Evolutionary conservation across 176 grass and related monocot genomes (phyloP), one percentile per base, ranked within the genome.

Genomic region (Pontederia crassipes): DNA sequence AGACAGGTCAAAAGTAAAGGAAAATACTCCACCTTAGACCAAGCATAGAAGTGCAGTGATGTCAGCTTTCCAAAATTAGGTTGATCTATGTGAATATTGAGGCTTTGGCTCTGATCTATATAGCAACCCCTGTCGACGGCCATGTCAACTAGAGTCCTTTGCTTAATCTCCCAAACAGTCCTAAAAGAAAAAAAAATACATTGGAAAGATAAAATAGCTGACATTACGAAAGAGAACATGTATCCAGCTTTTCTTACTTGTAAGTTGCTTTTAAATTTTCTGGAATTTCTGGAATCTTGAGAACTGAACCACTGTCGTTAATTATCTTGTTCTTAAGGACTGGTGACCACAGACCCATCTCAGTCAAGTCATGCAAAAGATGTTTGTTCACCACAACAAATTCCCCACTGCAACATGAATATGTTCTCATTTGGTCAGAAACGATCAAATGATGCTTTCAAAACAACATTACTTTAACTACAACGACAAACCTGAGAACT

Each of bases 331-430:
- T 98, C 68, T 98, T 98, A 20, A 98, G 61, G 28, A 79, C 55
- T 15, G 79, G 85, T 40, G 79, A 83, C 94, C 94, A 98, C 53
- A 98, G 2, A 45, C 85, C 88, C 94, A 98, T 93, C 78, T 98
- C 94, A 46, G 81, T 92, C 62, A 98, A 80, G 46, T 98, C 94
- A 76, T 98, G 94, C 50, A 98, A 85, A 60, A 98, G 87, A 76
- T 98, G 94, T 49, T 98, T 98, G 79, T 98, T 98, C 56, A 98
- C 94, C 40, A 98, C 94, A 12, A 98, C 94, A 72, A 98, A 98
- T 68, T 98, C 94, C 2, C 94, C 94, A 56, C 94, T 98, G 65
- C 11, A 83, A 51, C 78, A 68, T 64, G 18, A 0, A 65, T 24
- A 14, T 3, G 4, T 65, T 8, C 13, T 51, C 20, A 24, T 13